Percentiles rank a stretch among this genome's conserved stretches.
Evolutionary conservation across 768 basidiomycete genomes (phyloP).

Genomic region (Amanita rubescens): DNA sequence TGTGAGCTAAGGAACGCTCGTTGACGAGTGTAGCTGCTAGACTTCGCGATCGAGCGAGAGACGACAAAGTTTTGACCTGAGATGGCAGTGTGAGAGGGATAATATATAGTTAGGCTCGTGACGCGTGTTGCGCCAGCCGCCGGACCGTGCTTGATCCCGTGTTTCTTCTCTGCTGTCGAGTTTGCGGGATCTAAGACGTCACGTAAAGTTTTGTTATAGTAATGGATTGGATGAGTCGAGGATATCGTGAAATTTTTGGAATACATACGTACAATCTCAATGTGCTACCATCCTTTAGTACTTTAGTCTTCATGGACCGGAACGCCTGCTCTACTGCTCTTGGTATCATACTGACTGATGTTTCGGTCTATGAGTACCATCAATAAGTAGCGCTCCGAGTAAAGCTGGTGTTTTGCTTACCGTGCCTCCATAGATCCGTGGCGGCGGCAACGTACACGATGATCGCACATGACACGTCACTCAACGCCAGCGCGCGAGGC

Average conservation of each 20-base stretch:
- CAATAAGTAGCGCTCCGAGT: no score
- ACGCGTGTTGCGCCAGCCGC: constrained; percentile 73
- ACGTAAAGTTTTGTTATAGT: constrained; percentile 95
- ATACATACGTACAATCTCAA: constrained; percentile 69
- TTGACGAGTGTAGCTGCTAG: constrained; percentile 94
- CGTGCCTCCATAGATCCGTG: no score
- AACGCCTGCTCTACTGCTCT: constrained; percentile 90
- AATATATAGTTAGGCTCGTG: constrained; percentile 74
- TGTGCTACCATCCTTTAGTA: constrained; percentile 90
- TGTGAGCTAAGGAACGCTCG: constrained; percentile 89
- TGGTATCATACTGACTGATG: constrained; percentile 82
- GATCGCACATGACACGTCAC: no score
- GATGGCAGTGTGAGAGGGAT: constrained; percentile 64
- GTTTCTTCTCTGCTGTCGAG: constrained; percentile 60
- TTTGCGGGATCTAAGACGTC: constrained; percentile 72
- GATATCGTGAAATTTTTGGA: not conserved
- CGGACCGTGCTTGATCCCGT: constrained; percentile 87
- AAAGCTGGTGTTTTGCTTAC: constrained; percentile 34
- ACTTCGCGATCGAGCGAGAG: constrained; percentile 71
- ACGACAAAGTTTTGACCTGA: constrained; percentile 70
- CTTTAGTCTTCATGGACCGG: constrained; percentile 65
- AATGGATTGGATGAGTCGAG: constrained; percentile 9
- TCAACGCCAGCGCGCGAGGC: no score
- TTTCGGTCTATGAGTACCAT: constrained; percentile 42
- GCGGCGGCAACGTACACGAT: no score